Conservation (phyloP, 1,284 basidiomycete genomes). For the Inonotus obliquus region DNA sequence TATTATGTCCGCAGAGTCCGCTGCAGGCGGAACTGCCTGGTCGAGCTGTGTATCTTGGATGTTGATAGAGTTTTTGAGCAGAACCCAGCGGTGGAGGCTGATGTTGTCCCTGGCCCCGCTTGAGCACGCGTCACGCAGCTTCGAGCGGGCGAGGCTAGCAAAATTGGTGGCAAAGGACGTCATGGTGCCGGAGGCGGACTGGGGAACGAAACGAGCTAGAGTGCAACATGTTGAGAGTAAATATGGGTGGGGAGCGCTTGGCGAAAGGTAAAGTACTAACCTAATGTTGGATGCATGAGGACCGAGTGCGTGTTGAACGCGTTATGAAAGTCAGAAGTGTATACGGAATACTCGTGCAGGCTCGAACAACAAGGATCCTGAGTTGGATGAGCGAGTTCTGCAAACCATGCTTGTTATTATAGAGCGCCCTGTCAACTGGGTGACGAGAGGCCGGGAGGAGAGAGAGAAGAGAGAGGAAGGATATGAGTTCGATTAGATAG, state of each 20-base stretch:
- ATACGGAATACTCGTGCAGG: constrained; percentile 81
- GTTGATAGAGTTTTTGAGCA: constrained; percentile 75
- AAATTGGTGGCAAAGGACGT: constrained; percentile 34
- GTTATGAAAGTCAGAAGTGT: constrained; percentile 42
- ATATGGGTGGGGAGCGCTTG: neutral
- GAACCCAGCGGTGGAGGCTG: constrained; percentile 79
- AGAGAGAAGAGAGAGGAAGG: neutral
- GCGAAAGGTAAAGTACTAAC: neutral
- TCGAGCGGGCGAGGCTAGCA: constrained; percentile 63
- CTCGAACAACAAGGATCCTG: constrained; percentile 81
- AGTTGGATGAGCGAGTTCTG: constrained; percentile 73
- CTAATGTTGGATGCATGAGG: constrained; percentile 3
- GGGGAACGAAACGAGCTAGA: constrained; percentile 4
- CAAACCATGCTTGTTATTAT: constrained; percentile 68
- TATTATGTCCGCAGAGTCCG: constrained; percentile 13
- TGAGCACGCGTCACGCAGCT: constrained; percentile 59
- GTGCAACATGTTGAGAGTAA: neutral
- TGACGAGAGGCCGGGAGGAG: constrained; percentile 29
- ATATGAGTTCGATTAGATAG: constrained; percentile 3
- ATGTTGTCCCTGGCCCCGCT: constrained; percentile 52
- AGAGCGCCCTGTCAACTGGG: constrained; percentile 35
- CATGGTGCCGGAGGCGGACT: constrained; percentile 13
- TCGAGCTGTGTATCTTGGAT: constrained; percentile 29
- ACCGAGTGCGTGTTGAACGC: constrained; percentile 26
- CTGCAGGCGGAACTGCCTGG: constrained; percentile 8